Evolutionary conservation across 805 yeast species (phyloP).

Genomic region (Starmerella kuoi): DNA sequence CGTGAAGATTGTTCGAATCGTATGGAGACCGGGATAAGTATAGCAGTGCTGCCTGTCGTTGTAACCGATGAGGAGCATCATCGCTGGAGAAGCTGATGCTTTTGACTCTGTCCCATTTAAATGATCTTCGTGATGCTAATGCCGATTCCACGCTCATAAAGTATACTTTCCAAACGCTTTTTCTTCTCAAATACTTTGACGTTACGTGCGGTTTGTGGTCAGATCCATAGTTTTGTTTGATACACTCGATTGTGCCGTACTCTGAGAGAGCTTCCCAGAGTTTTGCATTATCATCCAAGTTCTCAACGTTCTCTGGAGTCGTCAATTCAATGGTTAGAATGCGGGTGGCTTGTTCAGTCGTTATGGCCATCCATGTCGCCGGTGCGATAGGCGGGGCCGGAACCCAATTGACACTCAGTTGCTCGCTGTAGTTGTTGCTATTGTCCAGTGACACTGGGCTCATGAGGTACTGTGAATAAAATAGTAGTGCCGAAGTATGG

Average conservation of each 20-base stretch:
- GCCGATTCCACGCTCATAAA: conserved; percentile 33
- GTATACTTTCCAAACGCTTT: neutral
- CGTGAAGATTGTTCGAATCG: conserved; percentile 32
- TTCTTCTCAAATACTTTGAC: no score
- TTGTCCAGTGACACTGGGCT: conserved; percentile 70
- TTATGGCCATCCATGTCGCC: conserved; percentile 59
- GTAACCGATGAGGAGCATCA: conserved; percentile 88
- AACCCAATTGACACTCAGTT: conserved; percentile 89
- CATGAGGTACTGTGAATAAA: conserved; percentile 85
- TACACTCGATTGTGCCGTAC: conserved; percentile 75
- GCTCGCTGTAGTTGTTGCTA: no score
- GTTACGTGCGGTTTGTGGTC: no score
- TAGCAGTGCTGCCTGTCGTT: conserved; percentile 94
- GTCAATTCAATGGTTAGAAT: conserved; percentile 82
- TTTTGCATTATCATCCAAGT: conserved; percentile 37
- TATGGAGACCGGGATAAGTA: conserved; percentile 86
- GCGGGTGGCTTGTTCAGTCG: conserved; percentile 71
- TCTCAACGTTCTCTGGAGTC: conserved; percentile 52
- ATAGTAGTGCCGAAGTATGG: conserved; percentile 74
- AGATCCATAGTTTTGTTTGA: conserved; percentile 33
- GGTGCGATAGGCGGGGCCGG: conserved; percentile 48
- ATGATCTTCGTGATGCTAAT: conserved; percentile 66
- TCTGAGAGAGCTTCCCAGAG: conserved; percentile 42
- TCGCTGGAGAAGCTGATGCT: conserved; percentile 42
- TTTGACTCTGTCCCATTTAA: conserved; percentile 77